phyloP scores from a whole-genome alignment of 768 basidiomycete genomes.

The Leccinellum rugosiceps region DNA sequence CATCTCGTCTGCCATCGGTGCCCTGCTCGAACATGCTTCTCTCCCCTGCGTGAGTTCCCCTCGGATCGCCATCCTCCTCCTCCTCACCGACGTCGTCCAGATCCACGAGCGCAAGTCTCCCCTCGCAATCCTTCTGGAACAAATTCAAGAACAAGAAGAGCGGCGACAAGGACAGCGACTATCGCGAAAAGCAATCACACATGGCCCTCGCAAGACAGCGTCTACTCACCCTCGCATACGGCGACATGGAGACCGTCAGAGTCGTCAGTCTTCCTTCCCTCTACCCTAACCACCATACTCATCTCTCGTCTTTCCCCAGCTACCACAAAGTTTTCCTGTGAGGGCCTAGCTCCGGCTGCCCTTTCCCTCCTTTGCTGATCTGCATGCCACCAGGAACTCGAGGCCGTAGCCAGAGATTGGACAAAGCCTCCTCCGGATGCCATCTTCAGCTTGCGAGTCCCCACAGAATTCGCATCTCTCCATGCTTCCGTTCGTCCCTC shows the following conservation, averaged over 20 bases:
- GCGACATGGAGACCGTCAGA: conserved; percentile 83
- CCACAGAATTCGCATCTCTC: conserved; percentile 83
- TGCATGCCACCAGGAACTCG: conserved; percentile 59
- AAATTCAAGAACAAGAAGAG: conserved; percentile 66
- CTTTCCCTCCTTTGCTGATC: not conserved
- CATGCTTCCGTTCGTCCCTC: conserved; percentile 67
- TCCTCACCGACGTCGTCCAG: conserved; percentile 44
- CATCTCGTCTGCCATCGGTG: conserved; percentile 25
- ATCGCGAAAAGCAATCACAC: conserved; percentile 48
- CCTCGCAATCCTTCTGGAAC: conserved; percentile 49
- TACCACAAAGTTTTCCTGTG: conserved; percentile 67
- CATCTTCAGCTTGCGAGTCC: conserved; percentile 71
- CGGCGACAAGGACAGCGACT: conserved; percentile 58
- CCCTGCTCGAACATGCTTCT: conserved; percentile 56
- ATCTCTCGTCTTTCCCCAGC: conserved; percentile 36
- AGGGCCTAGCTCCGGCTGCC: conserved; percentile 20
- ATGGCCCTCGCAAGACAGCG: conserved; percentile 74
- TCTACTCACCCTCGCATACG: conserved; percentile 77
- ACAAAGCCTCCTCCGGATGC: conserved; percentile 82
- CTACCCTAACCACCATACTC: not conserved
- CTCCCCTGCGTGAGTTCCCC: conserved; percentile 67
- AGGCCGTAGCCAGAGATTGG: conserved; percentile 79
- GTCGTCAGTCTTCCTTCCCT: conserved; percentile 40
- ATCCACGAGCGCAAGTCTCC: conserved; percentile 61
- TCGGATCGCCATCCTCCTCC: not conserved